Conservation (phyloP, 495 filamentous ascomycete genomes). For the Cladorrhinum samala region DNA sequence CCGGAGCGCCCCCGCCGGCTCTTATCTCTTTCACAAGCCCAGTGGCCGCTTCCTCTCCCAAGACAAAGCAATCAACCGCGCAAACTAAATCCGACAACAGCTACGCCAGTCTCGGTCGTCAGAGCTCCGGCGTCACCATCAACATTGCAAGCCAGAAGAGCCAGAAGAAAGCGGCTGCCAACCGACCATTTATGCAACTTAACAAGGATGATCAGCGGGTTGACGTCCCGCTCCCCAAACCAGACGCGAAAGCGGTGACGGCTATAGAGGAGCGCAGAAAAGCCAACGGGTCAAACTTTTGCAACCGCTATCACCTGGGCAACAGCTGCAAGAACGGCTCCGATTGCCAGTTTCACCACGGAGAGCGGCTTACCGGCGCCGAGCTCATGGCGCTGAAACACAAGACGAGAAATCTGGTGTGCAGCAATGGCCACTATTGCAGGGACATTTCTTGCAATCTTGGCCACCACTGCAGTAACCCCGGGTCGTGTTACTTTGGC, state of each 20-base stretch:
- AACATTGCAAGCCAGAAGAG: constrained; percentile 20
- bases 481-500: constrained; percentile 18
- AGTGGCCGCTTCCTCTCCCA: not conserved
- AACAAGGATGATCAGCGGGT: constrained; percentile 29
- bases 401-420: constrained; percentile 25
- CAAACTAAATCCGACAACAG: constrained; percentile 3
- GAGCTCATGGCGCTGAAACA: constrained; percentile 21
- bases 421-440: constrained; percentile 18
- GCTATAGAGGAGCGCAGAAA: constrained; percentile 19
- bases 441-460: constrained; percentile 23
- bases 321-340: constrained; percentile 20
- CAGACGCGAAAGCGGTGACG: constrained; percentile 14
- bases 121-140: constrained; percentile 9
- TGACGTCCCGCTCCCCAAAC: constrained; percentile 26
- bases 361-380: constrained; percentile 13
- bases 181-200: constrained; percentile 20
- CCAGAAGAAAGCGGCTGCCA: constrained; percentile 6
- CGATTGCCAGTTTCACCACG: constrained; percentile 31
- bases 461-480: constrained; percentile 31
- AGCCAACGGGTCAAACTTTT: constrained; percentile 25
- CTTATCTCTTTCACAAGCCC: not conserved
- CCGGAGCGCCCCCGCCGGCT: too few species aligned
- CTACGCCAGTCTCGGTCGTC: constrained; percentile 19
- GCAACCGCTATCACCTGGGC: constrained; percentile 31
- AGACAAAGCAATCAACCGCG: not conserved